A percentile compares a stretch with the other conserved stretches of the same genome.
These are phyloP conservation scores for Conticribra weissflogii DNA, from an alignment of 108 stramenopile genomes.

Conservation along the genomic window DNA sequence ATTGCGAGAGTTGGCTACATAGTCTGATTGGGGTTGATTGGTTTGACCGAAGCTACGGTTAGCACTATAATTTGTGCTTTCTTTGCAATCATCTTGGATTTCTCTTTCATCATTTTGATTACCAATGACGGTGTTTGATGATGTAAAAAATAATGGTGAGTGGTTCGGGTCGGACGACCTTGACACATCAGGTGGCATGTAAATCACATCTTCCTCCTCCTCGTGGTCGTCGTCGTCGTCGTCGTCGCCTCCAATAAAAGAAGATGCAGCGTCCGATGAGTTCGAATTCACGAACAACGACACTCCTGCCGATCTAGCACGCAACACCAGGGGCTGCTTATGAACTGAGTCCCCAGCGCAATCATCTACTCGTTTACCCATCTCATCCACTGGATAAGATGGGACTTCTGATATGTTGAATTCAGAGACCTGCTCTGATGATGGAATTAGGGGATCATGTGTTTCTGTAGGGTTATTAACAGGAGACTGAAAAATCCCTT, in stretches of 20 bases:
- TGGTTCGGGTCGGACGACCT: neutral
- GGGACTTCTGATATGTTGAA: neutral
- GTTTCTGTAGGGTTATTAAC: too few relatives aligned
- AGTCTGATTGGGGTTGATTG: neutral
- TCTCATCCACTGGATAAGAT: neutral
- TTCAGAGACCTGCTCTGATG: too few relatives aligned
- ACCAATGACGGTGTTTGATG: neutral
- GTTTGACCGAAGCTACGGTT: slow-evolving; percentile 2
- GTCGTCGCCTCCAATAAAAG: neutral
- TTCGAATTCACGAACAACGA: neutral
- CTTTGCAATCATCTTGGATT: neutral
- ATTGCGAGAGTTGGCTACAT: slow-evolving; percentile 6
- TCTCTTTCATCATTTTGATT: neutral
- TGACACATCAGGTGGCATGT: neutral
- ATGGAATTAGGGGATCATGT: too few relatives aligned
- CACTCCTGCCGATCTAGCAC: neutral
- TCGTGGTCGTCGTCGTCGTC: neutral
- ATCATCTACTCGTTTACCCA: neutral
- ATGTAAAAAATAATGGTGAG: neutral
- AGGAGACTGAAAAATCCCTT: too few relatives aligned
- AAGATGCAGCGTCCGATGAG: neutral
- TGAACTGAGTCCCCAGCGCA: neutral
- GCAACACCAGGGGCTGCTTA: neutral
- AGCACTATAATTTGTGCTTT: neutral
- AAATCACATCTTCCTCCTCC: neutral